These are phyloP conservation scores for Tricladium varicosporioides DNA, from an alignment of 2,329 filamentous ascomycete genomes.

Conservation along the genomic window DNA sequence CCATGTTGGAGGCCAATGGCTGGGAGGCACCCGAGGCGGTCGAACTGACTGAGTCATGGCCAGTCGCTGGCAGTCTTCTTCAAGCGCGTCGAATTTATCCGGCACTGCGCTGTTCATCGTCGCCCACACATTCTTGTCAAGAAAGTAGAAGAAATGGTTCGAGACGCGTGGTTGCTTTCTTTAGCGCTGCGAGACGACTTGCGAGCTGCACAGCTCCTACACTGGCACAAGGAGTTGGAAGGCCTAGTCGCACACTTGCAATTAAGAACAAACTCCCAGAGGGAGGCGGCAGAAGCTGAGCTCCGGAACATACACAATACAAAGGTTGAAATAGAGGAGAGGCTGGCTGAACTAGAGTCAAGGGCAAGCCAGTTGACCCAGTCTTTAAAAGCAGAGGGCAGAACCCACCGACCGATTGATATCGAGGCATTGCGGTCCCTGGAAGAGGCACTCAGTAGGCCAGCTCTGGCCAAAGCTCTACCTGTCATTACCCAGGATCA, in stretches of 20 bases:
- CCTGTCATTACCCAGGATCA: no score
- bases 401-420: constrained; percentile 17
- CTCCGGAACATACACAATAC: constrained; percentile 11
- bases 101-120: constrained; percentile 11
- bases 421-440: constrained; percentile 13
- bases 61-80: constrained; percentile 10
- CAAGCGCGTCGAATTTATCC: constrained; percentile 6
- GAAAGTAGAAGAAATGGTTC: background rate
- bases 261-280: constrained; percentile 12
- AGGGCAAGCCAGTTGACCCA: constrained; percentile 14
- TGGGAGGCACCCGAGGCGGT: constrained; percentile 18
- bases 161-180: background rate
- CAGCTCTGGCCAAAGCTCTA: no score
- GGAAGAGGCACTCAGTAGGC: constrained; percentile 14
- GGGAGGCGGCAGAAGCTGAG: constrained; percentile 11
- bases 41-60: constrained; percentile 9
- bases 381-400: constrained; percentile 16
- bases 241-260: constrained; percentile 13
- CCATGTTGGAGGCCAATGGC: constrained; percentile 6
- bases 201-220: background rate
- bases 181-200: background rate
- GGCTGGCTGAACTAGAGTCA: constrained; percentile 13
- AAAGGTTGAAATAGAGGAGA: constrained; percentile 14
- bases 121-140: background rate
- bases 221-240: constrained; percentile 4